Conservation (phyloP, 768 basidiomycete genomes). For the Pleurotus giganteus region DNA sequence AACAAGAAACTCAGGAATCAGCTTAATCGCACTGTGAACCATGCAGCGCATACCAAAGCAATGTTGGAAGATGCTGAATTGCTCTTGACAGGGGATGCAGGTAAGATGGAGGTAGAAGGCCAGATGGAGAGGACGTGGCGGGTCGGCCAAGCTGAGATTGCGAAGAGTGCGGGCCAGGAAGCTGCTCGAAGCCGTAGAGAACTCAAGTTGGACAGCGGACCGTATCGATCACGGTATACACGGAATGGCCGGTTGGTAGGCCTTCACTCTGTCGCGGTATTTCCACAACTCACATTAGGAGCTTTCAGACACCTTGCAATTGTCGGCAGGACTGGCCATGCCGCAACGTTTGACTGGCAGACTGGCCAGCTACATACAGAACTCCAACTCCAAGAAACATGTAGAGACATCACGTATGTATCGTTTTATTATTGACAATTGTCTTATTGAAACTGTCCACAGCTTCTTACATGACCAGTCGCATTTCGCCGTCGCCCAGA, state of each 20-base stretch:
- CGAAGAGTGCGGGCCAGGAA: slow-evolving; percentile 62
- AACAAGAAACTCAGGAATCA: slow-evolving; percentile 77
- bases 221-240: slow-evolving; percentile 82
- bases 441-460: slow-evolving; percentile 5
- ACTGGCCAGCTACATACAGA: slow-evolving; percentile 84
- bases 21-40: slow-evolving; percentile 58
- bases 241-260: slow-evolving; percentile 79
- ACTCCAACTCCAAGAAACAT: slow-evolving; percentile 85
- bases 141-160: slow-evolving; percentile 78
- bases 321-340: slow-evolving; percentile 79
- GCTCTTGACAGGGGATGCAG: slow-evolving; percentile 66
- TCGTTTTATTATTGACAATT: not conserved
- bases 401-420: slow-evolving; percentile 88
- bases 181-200: slow-evolving; percentile 76
- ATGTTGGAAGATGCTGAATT: slow-evolving; percentile 71
- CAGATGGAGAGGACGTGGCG: slow-evolving; percentile 91
- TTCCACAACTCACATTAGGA: not conserved
- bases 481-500: slow-evolving; percentile 93
- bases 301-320: slow-evolving; percentile 75
- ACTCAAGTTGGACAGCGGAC: slow-evolving; percentile 81
- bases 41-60: slow-evolving; percentile 58
- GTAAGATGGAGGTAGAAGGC: slow-evolving; percentile 72
- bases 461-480: slow-evolving; percentile 93
- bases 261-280: not conserved
- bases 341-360: slow-evolving; percentile 93